Percentiles rank a stretch among this genome's conserved stretches.
phyloP scores from a whole-genome alignment of 371 early-diverging fungal genomes.

The Syncephalis fuscata region DNA sequence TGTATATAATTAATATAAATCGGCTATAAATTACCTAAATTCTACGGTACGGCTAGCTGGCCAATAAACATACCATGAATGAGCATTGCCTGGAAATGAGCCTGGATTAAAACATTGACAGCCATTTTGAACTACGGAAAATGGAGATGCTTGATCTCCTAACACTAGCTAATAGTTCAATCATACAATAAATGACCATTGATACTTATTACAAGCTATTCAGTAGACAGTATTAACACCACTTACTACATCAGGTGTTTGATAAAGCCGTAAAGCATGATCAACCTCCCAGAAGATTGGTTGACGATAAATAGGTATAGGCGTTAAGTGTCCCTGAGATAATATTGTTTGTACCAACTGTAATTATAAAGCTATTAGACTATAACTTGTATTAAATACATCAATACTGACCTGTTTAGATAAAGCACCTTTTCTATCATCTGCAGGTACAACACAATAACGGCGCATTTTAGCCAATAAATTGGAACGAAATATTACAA shows the following conservation, averaged over 20 bases:
- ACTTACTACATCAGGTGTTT: slow-evolving; percentile 65
- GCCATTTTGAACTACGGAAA: slow-evolving; percentile 49
- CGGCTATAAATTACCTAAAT: too few species aligned
- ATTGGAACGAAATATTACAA: slow-evolving; percentile 79
- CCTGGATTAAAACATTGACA: slow-evolving; percentile 74
- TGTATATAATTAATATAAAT: too few species aligned
- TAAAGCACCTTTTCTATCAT: slow-evolving; percentile 4
- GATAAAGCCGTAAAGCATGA: slow-evolving; percentile 69
- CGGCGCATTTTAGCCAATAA: slow-evolving; percentile 52
- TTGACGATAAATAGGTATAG: slow-evolving; percentile 53
- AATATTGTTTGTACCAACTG: slow-evolving; percentile 70
- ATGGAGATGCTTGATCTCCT: slow-evolving; percentile 67
- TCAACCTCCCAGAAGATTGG: slow-evolving; percentile 69
- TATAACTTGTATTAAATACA: background rate
- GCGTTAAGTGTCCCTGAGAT: slow-evolving; percentile 70
- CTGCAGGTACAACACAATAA: slow-evolving; percentile 44
- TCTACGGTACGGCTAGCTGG: too few species aligned
- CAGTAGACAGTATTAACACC: background rate
- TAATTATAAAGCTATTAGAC: slow-evolving; percentile 1
- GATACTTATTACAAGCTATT: background rate
- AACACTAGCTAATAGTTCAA: slow-evolving; percentile 74
- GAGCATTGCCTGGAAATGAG: slow-evolving; percentile 25
- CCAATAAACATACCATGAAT: too few species aligned
- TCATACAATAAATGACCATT: too few species aligned
- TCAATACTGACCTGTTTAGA: background rate